A percentile compares a stretch with the other conserved stretches of the same genome.
These are phyloP conservation scores for Fusarium euwallaceae DNA, from an alignment of 2,329 filamentous ascomycete species.

Conservation along the genomic window DNA sequence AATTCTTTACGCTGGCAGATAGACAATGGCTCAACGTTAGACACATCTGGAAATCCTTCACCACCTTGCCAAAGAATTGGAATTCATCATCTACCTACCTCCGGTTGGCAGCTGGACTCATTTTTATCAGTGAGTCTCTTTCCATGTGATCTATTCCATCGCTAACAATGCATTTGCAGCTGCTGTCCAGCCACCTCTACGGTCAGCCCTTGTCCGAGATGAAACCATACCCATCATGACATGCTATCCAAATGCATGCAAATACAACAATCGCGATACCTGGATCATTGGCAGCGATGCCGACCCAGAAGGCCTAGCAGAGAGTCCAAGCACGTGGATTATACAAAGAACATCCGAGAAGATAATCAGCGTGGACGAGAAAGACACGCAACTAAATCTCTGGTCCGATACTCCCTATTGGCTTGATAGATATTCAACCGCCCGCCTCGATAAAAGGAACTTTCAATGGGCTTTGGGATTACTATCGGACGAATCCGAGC, in stretches of 20 bases:
- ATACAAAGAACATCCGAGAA: conserved; percentile 6
- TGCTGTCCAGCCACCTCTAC: conserved; percentile 12
- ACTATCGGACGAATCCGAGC: not conserved
- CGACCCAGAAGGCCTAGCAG: not conserved
- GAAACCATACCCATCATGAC: conserved; percentile 5
- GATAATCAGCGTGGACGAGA: not conserved
- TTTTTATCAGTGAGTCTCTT: conserved; percentile 23
- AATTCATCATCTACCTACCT: conserved; percentile 7
- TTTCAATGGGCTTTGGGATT: not conserved
- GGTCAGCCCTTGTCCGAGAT: conserved; percentile 12
- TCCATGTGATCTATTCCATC: too few relatives aligned
- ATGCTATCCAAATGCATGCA: not conserved
- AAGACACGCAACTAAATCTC: conserved; percentile 13
- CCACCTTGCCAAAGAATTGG: not conserved
- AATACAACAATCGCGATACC: not conserved
- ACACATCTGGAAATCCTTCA: not conserved
- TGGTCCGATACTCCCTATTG: not conserved
- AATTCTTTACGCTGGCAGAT: conserved; percentile 29
- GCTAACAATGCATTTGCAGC: conserved; percentile 5
- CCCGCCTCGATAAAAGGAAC: not conserved
- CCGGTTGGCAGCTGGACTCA: conserved; percentile 8
- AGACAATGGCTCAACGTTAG: conserved; percentile 10
- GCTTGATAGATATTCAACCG: not conserved
- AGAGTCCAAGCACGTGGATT: not conserved
- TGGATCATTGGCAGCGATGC: conserved; percentile 16